Percentiles rank a stretch among this genome's conserved stretches.
phyloP scores from a whole-genome alignment of 768 basidiomycete species.

The Podaxis sp. region DNA sequence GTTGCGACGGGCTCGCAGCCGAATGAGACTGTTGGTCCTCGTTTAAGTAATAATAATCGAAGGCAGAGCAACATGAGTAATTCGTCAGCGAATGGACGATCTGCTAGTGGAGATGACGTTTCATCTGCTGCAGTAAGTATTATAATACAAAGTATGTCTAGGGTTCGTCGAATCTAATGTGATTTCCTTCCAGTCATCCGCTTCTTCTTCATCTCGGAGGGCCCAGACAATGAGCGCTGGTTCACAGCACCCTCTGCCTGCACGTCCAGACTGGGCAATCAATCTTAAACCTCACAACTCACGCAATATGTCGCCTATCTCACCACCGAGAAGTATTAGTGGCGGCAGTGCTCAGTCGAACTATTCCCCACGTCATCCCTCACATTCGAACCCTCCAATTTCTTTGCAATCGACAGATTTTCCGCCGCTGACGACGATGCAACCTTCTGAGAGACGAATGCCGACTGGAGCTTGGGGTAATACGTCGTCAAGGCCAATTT shows the following conservation, averaged over 20 bases:
- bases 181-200: conserved; percentile 52
- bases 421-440: conserved; percentile 57
- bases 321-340: conserved; percentile 35
- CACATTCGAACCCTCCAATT: conserved; percentile 35
- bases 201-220: conserved; percentile 76
- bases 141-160: background rate
- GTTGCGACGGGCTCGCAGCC: conserved; percentile 25
- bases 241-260: conserved; percentile 73
- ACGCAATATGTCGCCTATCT: conserved; percentile 41
- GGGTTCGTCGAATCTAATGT: conserved; percentile 12
- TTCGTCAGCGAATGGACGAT: conserved; percentile 55
- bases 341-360: conserved; percentile 30
- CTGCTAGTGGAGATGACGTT: conserved; percentile 66
- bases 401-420: conserved; percentile 64
- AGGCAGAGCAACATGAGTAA: conserved; percentile 52
- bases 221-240: conserved; percentile 76
- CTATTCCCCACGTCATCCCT: conserved; percentile 23
- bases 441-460: conserved; percentile 47
- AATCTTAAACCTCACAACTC: conserved; percentile 69
- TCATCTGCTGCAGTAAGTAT: conserved; percentile 72
- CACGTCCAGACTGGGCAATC: conserved; percentile 88
- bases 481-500: conserved; percentile 47
- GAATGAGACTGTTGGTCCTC: conserved; percentile 62
- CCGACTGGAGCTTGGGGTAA: conserved; percentile 74
- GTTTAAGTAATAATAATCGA: conserved; percentile 50